A percentile compares a stretch with the other conserved stretches of the same genome.
These are phyloP conservation scores for Colletotrichum aenigma DNA, from an alignment of 2,329 filamentous ascomycete species.

Conservation along the genomic window DNA sequence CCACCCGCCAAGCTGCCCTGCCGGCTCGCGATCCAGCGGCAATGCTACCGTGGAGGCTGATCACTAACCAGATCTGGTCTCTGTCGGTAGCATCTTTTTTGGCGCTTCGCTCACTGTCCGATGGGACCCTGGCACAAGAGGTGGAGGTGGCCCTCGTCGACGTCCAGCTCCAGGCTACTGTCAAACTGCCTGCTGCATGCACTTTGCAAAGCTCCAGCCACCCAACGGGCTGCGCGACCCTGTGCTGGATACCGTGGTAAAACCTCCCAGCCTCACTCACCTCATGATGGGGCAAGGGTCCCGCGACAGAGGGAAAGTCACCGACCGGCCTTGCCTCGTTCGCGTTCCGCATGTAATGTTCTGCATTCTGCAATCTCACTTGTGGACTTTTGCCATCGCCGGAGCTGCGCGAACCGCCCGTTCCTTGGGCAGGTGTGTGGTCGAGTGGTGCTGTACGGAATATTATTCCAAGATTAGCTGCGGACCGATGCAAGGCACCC, in stretches of 20 bases:
- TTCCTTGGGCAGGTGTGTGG: background rate
- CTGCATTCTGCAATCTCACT: background rate
- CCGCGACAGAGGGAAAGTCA: background rate
- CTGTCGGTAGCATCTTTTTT: background rate
- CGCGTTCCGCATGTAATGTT: background rate
- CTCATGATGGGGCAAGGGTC: background rate
- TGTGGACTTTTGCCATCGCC: background rate
- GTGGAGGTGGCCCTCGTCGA: conserved; percentile 2
- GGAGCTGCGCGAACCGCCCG: background rate
- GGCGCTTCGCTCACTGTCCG: background rate
- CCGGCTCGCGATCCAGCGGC: conserved; percentile 5
- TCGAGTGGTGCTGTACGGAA: background rate
- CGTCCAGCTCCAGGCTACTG: background rate
- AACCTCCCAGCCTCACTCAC: conserved; percentile 2
- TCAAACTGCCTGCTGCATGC: background rate
- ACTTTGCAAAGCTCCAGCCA: conserved; percentile 4
- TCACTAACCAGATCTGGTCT: conserved; percentile 13
- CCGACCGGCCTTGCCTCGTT: background rate
- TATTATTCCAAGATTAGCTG: background rate
- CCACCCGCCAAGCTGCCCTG: conserved; percentile 15
- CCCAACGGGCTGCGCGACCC: background rate
- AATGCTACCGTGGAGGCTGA: conserved; percentile 15
- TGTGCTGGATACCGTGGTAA: background rate
- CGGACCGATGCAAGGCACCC: background rate
- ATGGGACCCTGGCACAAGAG: background rate